Evolutionary conservation across 345 rosid species (phyloP).

Genomic region (Salix koriyanagi): DNA sequence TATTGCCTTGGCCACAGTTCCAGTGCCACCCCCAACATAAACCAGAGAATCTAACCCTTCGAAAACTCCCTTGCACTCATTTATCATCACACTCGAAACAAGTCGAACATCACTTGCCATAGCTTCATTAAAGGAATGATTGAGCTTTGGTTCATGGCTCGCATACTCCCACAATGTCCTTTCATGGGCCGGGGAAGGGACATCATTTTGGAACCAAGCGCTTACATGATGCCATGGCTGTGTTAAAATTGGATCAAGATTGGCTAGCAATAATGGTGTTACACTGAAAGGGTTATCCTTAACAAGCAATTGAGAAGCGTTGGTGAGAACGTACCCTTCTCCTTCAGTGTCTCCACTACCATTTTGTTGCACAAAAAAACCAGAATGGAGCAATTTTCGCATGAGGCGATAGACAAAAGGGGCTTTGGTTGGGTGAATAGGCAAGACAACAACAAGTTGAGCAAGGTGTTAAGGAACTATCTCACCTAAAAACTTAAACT

Average conservation of each 20-base stretch:
- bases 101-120: background rate
- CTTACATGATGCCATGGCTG: constrained; percentile 3
- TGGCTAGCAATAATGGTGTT: constrained; percentile 3
- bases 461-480: background rate
- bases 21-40: constrained; percentile 29
- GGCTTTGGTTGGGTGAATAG: constrained; percentile 9
- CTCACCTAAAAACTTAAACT: too few species aligned
- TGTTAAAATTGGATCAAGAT: constrained; percentile 5
- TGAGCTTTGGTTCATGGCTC: background rate
- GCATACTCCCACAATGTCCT: constrained; percentile 12
- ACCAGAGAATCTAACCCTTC: constrained; percentile 12
- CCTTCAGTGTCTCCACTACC: background rate
- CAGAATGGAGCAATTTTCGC: constrained; percentile 12
- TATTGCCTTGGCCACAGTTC: constrained; percentile 13
- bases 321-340: constrained; percentile 18
- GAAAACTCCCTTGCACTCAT: constrained; percentile 10
- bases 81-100: background rate
- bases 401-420: constrained; percentile 4
- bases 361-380: background rate
- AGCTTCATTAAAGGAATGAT: constrained; percentile 10
- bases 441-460: background rate
- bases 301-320: constrained; percentile 11
- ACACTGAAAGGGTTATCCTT: constrained; percentile 18
- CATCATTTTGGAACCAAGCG: constrained; percentile 15
- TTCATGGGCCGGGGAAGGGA: constrained; percentile 15